A percentile compares a stretch with the other conserved stretches of the same genome.
Evolutionary conservation across 1,284 basidiomycete species (phyloP).

Genomic region (Boletellus dicymbophilus): DNA sequence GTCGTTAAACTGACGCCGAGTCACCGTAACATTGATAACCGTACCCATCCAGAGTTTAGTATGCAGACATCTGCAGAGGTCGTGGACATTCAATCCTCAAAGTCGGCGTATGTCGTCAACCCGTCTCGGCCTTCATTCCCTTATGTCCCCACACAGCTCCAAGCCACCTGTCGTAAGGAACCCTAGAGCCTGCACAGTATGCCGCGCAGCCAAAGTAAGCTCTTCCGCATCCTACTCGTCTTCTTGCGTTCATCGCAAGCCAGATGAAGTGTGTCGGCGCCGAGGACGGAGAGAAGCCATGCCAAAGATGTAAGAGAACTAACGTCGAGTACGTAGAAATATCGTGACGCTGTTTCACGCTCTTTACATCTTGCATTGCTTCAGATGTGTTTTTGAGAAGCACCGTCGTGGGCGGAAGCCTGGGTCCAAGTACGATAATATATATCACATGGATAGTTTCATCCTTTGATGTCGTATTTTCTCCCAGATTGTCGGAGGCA

Average conservation of each 20-base stretch:
- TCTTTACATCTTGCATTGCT: conserved; percentile 16
- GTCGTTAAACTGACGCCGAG: conserved; percentile 42
- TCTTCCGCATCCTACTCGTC: conserved; percentile 14
- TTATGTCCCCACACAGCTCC: conserved; percentile 29
- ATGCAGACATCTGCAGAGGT: conserved; percentile 31
- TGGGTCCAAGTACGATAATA: conserved; percentile 71
- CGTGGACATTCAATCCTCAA: conserved; percentile 34
- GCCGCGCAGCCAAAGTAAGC: conserved; percentile 75
- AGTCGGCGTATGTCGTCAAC: conserved; percentile 24
- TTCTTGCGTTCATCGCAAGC: conserved; percentile 18
- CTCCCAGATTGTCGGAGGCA: conserved; percentile 72
- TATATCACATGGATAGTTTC: conserved; percentile 7
- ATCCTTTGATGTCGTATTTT: conserved; percentile 12
- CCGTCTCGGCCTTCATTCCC: conserved; percentile 8
- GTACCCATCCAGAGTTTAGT: conserved; percentile 20
- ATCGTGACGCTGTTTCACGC: conserved; percentile 5
- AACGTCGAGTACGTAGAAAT: conserved; percentile 59
- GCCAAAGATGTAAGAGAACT: conserved; percentile 78
- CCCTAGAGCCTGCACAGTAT: conserved; percentile 79
- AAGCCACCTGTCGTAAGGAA: conserved; percentile 67
- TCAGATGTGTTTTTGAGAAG: conserved; percentile 81
- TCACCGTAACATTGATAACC: conserved; percentile 42
- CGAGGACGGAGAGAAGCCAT: conserved; percentile 73
- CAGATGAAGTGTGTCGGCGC: conserved; percentile 89
- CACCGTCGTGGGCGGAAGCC: conserved; percentile 83